A percentile compares a stretch with the other conserved stretches of the same genome.
Conservation (phyloP, 495 filamentous ascomycete genomes). For the Talaromyces nanjingensis region DNA sequence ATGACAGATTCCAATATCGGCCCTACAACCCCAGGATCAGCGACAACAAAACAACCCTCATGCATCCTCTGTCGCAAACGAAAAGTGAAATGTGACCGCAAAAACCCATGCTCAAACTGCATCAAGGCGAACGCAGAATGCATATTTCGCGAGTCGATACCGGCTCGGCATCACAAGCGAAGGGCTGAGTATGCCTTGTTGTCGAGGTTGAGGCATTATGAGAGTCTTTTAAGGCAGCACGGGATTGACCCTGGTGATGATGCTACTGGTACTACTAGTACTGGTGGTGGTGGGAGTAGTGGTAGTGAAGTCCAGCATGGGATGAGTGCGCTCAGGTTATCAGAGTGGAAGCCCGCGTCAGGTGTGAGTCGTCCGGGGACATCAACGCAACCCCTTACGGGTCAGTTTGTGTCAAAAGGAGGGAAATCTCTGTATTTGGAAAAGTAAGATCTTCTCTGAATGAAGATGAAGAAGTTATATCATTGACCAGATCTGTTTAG, state of each 20-base stretch:
- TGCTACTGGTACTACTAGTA: neutral
- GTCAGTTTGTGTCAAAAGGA: neutral
- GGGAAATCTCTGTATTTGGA: constrained; percentile 5
- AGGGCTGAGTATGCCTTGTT: constrained; percentile 4
- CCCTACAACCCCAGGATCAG: neutral
- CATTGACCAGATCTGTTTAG: neutral
- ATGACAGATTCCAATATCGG: neutral
- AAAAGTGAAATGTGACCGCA: constrained; percentile 24
- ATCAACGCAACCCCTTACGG: neutral
- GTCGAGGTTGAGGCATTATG: constrained; percentile 2
- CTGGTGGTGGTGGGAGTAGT: neutral
- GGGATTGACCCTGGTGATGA: neutral
- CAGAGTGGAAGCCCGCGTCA: neutral
- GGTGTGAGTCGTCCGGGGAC: neutral
- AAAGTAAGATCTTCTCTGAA: neutral
- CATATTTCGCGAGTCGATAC: neutral
- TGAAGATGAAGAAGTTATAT: neutral
- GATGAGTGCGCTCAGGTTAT: neutral
- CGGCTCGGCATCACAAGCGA: neutral
- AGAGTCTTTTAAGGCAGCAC: neutral
- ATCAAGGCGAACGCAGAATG: constrained; percentile 1
- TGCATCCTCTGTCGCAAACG: constrained; percentile 15
- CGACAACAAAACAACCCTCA: constrained; percentile 8
- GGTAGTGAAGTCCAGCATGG: neutral
- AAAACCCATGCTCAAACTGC: constrained; percentile 18